These are phyloP conservation scores for Camellia lanceoleosa DNA, from an alignment of 148 eudicot species.

Conservation along the genomic window DNA sequence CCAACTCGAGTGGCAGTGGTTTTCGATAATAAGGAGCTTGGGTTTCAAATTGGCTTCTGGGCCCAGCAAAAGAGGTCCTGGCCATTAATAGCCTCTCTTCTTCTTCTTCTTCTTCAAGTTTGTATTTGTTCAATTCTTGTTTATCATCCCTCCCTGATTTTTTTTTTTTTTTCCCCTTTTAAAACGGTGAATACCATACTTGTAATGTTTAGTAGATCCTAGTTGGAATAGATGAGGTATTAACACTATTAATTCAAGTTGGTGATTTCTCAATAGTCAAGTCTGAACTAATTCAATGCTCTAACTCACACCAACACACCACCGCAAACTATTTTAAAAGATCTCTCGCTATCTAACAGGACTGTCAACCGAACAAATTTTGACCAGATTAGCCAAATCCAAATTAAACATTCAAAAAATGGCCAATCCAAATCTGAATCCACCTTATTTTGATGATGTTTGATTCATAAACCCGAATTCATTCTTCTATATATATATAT, in stretches of 20 bases:
- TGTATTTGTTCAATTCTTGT: not conserved
- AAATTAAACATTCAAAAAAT: no score
- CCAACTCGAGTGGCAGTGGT: not conserved
- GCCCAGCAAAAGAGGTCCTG: conserved; percentile 19
- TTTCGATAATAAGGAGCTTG: not conserved
- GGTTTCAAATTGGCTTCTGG: conserved; percentile 16
- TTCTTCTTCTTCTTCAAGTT: not conserved
- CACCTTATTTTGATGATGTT: no score
- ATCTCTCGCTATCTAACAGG: no score
- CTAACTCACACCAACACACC: no score
- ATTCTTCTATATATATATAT: no score
- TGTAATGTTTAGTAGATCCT: not conserved
- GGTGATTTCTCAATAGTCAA: no score
- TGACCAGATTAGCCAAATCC: no score
- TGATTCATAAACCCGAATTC: no score
- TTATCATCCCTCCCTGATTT: not conserved
- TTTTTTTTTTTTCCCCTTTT: not conserved
- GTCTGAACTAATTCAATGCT: no score
- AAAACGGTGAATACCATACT: not conserved
- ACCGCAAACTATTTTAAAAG: no score
- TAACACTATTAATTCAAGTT: not conserved
- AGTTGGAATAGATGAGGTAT: not conserved
- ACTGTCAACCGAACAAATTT: no score
- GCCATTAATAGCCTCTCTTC: not conserved
- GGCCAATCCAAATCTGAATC: no score